phyloP scores from a whole-genome alignment of 208 protist species.

The Acanthamoeba castellanii region DNA sequence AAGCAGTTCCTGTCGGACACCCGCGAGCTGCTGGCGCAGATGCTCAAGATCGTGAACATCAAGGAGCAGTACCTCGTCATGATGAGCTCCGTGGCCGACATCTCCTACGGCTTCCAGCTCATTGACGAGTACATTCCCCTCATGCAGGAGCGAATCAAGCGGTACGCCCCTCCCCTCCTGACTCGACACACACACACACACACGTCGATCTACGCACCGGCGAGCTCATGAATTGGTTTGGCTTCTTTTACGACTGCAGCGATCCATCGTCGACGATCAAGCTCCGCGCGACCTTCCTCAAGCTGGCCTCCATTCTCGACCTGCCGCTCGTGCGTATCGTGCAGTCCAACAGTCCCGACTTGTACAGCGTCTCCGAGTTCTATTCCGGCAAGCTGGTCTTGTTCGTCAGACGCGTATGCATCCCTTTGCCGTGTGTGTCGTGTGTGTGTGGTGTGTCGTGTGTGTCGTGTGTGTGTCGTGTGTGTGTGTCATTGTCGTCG shows the following conservation, averaged over 20 bases:
- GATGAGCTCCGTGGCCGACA: slow-evolving; percentile 94
- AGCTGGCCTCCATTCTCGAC: slow-evolving; percentile 90
- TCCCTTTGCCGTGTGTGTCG: too few species aligned
- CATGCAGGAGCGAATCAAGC: slow-evolving; percentile 96
- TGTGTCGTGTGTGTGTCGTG: too few species aligned
- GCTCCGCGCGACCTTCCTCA: slow-evolving; percentile 97
- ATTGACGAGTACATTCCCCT: slow-evolving; percentile 93
- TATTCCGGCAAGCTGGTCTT: slow-evolving; percentile 63
- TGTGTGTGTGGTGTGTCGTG: not conserved
- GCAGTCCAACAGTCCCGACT: slow-evolving; percentile 58
- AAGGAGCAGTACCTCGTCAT: slow-evolving; percentile 92
- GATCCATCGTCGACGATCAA: slow-evolving; percentile 94
- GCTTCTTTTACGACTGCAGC: slow-evolving; percentile 63
- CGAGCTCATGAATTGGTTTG: slow-evolving; percentile 3
- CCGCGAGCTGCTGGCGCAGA: slow-evolving; percentile 92
- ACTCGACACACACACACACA: not conserved
- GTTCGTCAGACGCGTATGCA: slow-evolving; percentile 23
- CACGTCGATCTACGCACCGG: not conserved
- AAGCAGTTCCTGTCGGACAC: slow-evolving; percentile 95
- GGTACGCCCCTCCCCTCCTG: not conserved
- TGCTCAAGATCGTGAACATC: slow-evolving; percentile 97
- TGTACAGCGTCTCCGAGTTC: slow-evolving; percentile 65
- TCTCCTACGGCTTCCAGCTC: slow-evolving; percentile 97
- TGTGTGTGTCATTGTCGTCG: too few species aligned
- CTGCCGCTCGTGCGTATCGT: slow-evolving; percentile 66